Conservation (phyloP, 2,329 filamentous ascomycete genomes). For the Helotiales sp. region DNA sequence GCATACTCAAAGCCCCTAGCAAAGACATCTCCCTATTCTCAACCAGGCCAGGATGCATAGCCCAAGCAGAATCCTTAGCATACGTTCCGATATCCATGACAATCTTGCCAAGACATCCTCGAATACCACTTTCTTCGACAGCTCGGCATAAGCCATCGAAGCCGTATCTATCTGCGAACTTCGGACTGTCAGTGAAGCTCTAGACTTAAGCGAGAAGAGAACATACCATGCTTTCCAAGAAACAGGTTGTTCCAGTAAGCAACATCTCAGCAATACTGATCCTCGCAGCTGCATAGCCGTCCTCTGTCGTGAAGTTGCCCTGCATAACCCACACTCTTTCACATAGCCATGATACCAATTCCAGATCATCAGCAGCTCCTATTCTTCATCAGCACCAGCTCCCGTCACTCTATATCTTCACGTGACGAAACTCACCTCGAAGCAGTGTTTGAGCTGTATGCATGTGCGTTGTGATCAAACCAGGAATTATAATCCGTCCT, state of each 20-base stretch:
- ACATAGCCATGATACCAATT: conserved; percentile 51
- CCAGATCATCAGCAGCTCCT: conserved; percentile 46
- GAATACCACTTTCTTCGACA: conserved; percentile 45
- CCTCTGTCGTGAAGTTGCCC: conserved; percentile 44
- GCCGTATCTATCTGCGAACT: conserved; percentile 47
- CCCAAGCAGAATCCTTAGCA: conserved; percentile 42
- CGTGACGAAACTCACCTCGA: conserved; percentile 37
- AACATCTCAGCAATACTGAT: conserved; percentile 53
- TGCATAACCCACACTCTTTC: conserved; percentile 51
- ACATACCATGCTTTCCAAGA: conserved; percentile 51
- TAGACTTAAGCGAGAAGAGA: neutral
- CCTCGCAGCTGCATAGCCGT: conserved; percentile 49
- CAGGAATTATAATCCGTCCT: conserved; percentile 48
- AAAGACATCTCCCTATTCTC: conserved; percentile 39
- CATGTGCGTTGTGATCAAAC: conserved; percentile 50
- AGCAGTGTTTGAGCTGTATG: conserved; percentile 50
- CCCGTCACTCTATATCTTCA: neutral
- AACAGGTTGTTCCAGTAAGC: conserved; percentile 49
- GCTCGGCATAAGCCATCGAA: conserved; percentile 45
- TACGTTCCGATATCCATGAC: conserved; percentile 45
- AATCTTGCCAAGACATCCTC: conserved; percentile 43
- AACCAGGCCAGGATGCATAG: conserved; percentile 38
- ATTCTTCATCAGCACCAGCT: neutral
- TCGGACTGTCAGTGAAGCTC: neutral
- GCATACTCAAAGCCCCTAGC: conserved; percentile 35